Evolutionary conservation across 192 early-diverging fungal species (phyloP), one percentile per base, ranked within the genome.

Genomic region (Coemansia sp.): DNA sequence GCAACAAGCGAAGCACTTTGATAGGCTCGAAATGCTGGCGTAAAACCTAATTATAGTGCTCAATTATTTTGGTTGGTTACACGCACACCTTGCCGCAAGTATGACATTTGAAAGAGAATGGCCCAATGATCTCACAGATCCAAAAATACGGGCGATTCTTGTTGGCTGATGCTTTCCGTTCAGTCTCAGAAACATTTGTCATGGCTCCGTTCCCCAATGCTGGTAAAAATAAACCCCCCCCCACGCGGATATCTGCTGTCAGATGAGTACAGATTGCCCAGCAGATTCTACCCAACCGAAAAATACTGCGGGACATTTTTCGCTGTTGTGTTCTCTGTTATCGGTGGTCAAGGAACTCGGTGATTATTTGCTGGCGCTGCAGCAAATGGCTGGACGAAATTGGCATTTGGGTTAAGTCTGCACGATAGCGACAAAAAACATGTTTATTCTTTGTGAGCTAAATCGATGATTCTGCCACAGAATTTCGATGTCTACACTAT

Each of bases 61-160:
- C 4, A 17, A 9, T 10, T 25, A 22, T 3, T 52, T 25, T 52
- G 49, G 22, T 25, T 14, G 10, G 8, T 25, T 25, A 25, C 22
- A 52, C 49, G 5, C 5, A 45, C 15, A 23, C 2, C 45, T 3
- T 19, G 14, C 7, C 17, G 45, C 25, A 54, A 25, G 55, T 36
- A 36, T 57, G 55, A 57, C 55, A 57, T 57, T 57, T 57, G 55
- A 57, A 57, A 57, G n/a, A 6, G 7, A 7, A 52, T 52, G 49
- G 23, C 22, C 49, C 49, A 52, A 36, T 57, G 23, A 17, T 11
- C 17, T 57, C 23, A 25, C 55, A 35, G 17, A 19, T 57, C 55
- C 55, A 57, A 57, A 57, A 57, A 57, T 57, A 57, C 55, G 35
- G 35, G 55, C 32, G 17, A 57, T 19, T 57, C 33, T 15, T 17